Percentiles rank a stretch among this genome's conserved stretches.
phyloP scores from a whole-genome alignment of 805 yeast genomes.

The Tanozyma kutaoensis region DNA sequence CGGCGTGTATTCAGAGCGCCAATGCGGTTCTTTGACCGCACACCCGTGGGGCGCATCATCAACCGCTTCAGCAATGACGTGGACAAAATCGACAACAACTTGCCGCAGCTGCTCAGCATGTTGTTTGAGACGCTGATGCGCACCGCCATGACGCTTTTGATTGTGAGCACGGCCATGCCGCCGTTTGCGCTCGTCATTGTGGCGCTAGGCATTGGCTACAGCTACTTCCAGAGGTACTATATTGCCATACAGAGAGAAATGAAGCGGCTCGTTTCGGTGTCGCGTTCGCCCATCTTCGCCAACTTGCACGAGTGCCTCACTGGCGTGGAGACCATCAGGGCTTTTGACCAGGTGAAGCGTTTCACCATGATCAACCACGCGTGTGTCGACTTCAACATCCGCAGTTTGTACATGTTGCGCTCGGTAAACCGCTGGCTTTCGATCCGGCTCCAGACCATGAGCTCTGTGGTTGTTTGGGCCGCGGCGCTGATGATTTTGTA shows the following conservation, averaged over 20 bases:
- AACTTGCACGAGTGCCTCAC: conserved; percentile 70
- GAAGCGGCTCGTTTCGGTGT: conserved; percentile 55
- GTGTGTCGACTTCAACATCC: conserved; percentile 35
- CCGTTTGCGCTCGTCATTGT: conserved; percentile 33
- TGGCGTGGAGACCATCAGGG: conserved; percentile 70
- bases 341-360: conserved; percentile 54
- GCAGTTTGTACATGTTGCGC: conserved; percentile 34
- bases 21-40: conserved; percentile 55
- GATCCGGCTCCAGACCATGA: conserved; percentile 46
- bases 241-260: conserved; percentile 64
- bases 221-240: conserved; percentile 60
- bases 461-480: conserved; percentile 38
- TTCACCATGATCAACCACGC: conserved; percentile 43
- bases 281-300: conserved; percentile 69
- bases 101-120: conserved; percentile 40
- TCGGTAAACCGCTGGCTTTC: conserved; percentile 56
- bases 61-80: conserved; percentile 57
- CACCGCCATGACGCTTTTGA: conserved; percentile 34
- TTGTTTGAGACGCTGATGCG: conserved; percentile 31
- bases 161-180: conserved; percentile 45
- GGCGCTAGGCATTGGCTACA: conserved; percentile 40
- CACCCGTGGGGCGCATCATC: conserved; percentile 54
- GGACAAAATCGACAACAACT: conserved; percentile 37
- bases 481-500: conserved; percentile 31
- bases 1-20: conserved; percentile 41